phyloP scores from a whole-genome alignment of 2,329 filamentous ascomycete genomes.

The Colletotrichum phormii region DNA sequence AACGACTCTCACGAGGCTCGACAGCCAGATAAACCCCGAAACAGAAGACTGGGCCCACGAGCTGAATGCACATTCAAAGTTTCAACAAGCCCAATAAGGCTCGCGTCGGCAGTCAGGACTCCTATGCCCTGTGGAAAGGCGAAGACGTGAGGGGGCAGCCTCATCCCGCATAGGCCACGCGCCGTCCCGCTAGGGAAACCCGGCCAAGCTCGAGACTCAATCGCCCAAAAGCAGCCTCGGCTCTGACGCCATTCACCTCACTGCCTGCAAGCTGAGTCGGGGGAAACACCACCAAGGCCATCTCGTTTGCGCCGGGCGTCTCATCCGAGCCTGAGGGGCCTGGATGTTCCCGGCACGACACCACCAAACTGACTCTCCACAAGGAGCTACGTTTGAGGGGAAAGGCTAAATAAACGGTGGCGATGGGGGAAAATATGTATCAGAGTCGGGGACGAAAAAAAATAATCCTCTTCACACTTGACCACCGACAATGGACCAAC shows the following conservation, averaged over 20 bases:
- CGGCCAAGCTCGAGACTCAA: background rate
- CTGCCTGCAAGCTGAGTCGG: slow-evolving; percentile 28
- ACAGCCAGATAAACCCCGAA: slow-evolving; percentile 8
- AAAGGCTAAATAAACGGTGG: slow-evolving; percentile 35
- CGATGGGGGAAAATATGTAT: background rate
- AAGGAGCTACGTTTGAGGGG: slow-evolving; percentile 29
- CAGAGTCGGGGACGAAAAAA: background rate
- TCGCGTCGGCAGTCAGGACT: background rate
- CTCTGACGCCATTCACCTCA: slow-evolving; percentile 13
- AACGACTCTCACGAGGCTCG: background rate
- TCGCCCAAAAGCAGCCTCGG: slow-evolving; percentile 17
- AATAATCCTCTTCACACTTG: background rate
- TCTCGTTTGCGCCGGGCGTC: slow-evolving; percentile 24
- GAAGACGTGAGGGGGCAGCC: no score
- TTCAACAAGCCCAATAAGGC: slow-evolving; percentile 15
- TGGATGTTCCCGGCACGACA: slow-evolving; percentile 26
- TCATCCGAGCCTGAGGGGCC: slow-evolving; percentile 28
- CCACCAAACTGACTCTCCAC: slow-evolving; percentile 26
- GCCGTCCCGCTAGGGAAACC: slow-evolving; percentile 14
- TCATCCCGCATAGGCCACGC: background rate
- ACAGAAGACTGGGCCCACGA: slow-evolving; percentile 10
- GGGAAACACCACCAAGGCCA: slow-evolving; percentile 22
- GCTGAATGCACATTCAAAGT: slow-evolving; percentile 19
- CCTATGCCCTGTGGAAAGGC: background rate
- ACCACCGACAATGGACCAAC: slow-evolving; percentile 19